Evolutionary conservation across 257 asterid genomes (phyloP).

Genomic region (Ilex aquifolium): DNA sequence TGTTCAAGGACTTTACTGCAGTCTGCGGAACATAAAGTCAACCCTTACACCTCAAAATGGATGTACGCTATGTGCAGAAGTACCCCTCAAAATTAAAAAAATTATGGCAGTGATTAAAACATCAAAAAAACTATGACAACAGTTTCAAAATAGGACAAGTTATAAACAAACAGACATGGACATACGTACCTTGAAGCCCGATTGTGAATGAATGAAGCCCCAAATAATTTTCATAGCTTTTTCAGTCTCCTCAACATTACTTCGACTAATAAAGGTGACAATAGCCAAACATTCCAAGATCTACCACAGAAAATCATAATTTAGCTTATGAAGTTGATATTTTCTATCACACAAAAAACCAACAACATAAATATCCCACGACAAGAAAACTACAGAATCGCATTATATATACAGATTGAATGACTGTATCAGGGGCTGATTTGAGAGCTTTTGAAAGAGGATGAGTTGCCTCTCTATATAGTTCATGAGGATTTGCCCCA

Average conservation of each 20-base stretch:
- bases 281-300: no score
- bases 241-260: conserved; percentile 25
- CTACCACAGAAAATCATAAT: conserved; percentile 12
- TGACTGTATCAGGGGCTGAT: conserved; percentile 10
- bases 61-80: no score
- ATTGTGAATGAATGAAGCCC: conserved; percentile 15
- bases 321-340: conserved; percentile 8
- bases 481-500: conserved; percentile 29
- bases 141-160: background rate
- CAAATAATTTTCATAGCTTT: conserved; percentile 29
- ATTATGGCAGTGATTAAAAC: no score
- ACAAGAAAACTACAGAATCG: no score
- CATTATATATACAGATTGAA: conserved; percentile 20
- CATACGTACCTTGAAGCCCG: conserved; percentile 17
- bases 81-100: no score
- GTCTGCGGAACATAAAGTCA: no score
- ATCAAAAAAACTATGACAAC: no score
- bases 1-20: no score
- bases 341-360: background rate
- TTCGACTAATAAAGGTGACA: conserved; percentile 25
- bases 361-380: background rate
- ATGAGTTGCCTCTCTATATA: conserved; percentile 23
- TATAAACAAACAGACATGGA: no score
- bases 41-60: no score
- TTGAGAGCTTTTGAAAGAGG: conserved; percentile 24